phyloP scores from a whole-genome alignment of 1,284 basidiomycete species.

The Moesziomyces sp. region DNA sequence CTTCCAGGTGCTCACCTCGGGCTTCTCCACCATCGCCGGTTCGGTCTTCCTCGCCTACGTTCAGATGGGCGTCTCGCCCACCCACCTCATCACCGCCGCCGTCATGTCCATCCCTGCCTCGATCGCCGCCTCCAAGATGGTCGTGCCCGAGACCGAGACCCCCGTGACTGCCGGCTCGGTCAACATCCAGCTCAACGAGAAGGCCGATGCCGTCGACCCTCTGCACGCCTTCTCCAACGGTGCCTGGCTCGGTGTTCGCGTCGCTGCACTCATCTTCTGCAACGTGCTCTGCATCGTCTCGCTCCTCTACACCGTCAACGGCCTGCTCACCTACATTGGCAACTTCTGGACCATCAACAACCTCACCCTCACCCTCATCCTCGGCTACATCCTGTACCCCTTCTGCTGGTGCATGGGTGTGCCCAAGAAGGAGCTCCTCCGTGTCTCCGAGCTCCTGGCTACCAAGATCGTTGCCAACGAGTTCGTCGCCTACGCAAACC shows the following conservation, averaged over 20 bases:
- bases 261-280: conserved; percentile 86
- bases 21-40: conserved; percentile 84
- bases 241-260: conserved; percentile 83
- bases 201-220: conserved; percentile 73
- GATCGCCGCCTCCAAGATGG: conserved; percentile 87
- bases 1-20: conserved; percentile 88
- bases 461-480: conserved; percentile 84
- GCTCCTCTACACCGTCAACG: conserved; percentile 83
- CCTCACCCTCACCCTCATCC: conserved; percentile 83
- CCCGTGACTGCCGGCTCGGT: conserved; percentile 84
- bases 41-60: conserved; percentile 88
- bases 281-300: conserved; percentile 78
- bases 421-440: conserved; percentile 66
- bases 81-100: conserved; percentile 84
- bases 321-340: conserved; percentile 87
- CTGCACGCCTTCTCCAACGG: conserved; percentile 90
- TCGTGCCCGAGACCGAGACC: conserved; percentile 82
- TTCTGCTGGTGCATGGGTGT: conserved; percentile 75
- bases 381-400: conserved; percentile 86
- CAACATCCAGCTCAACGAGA: conserved; percentile 78
- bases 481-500: conserved; percentile 79
- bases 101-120: conserved; percentile 95
- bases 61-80: conserved; percentile 79
- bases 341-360: conserved; percentile 81
- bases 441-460: conserved; percentile 75